phyloP scores from a whole-genome alignment of 768 basidiomycete species.

The Lactarius evosmus region DNA sequence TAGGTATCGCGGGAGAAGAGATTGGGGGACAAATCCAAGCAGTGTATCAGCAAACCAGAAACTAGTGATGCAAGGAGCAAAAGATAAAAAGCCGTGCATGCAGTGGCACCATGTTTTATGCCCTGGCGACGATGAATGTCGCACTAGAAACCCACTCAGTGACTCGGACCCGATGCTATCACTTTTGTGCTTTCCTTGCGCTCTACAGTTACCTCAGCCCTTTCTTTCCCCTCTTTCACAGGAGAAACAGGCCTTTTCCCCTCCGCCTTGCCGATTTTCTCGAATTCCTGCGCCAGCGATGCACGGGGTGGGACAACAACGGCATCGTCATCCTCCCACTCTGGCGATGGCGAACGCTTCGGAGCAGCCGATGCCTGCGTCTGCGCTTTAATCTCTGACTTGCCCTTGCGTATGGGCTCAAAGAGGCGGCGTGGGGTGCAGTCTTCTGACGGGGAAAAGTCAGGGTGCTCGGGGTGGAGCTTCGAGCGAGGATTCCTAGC shows the following conservation, averaged over 20 bases:
- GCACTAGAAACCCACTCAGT: neutral
- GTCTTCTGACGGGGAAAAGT: slow-evolving; percentile 27
- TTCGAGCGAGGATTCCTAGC: slow-evolving; percentile 17
- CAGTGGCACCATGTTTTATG: neutral
- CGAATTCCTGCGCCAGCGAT: slow-evolving; percentile 23
- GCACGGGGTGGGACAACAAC: slow-evolving; percentile 13
- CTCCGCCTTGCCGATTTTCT: slow-evolving; percentile 20
- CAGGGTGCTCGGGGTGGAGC: slow-evolving; percentile 26
- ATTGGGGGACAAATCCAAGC: slow-evolving; percentile 13
- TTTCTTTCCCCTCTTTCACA: slow-evolving; percentile 9
- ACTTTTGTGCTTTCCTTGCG: slow-evolving; percentile 6
- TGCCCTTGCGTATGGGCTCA: slow-evolving; percentile 8
- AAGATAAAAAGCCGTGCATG: neutral
- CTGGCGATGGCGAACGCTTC: slow-evolving; percentile 20
- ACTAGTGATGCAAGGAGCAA: slow-evolving; percentile 6
- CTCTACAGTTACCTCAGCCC: neutral
- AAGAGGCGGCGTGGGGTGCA: slow-evolving; percentile 28
- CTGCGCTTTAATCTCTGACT: neutral
- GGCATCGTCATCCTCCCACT: slow-evolving; percentile 7
- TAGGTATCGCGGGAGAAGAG: slow-evolving; percentile 19
- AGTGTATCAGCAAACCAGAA: slow-evolving; percentile 14
- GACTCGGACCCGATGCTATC: neutral
- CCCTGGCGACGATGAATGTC: neutral
- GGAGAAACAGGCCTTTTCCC: slow-evolving; percentile 3
- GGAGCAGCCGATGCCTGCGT: neutral